Base-by-base conservation (phyloP, 2,329 filamentous ascomycete species). In the Pseudogymnoascus sp. region DNA sequence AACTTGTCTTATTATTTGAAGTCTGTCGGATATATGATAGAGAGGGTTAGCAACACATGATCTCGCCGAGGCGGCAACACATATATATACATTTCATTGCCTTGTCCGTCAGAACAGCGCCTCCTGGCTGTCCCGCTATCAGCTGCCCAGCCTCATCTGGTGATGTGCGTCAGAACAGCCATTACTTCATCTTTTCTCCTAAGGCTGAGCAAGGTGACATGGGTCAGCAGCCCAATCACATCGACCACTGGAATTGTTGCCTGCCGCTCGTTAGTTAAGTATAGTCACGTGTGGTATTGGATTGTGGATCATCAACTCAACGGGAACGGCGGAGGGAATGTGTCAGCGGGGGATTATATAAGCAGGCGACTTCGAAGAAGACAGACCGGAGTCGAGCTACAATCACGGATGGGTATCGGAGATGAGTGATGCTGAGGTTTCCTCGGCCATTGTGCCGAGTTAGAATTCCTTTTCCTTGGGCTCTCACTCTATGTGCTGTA, bases 161-260 rank as follows among this genome's bases (percentile, higher is more conserved):
- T 57, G 50, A 57, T 57, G 9, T 53, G 47, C 47, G 47, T 53
- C 23, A 53, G 23, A 53, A 53, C 47, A n/a, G n/a, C 28, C n/a
- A 57, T 57, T 57, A 57, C 50, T 33, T 33, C 26, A 19, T 13
- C n/a, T 23, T 50, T 4, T 33, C 10, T 57, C 50, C 50, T 15
- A 57, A 57, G 50, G 50, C 50, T 57, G 50, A 33, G 28, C 28
- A 57, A 19, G 50, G 40, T 17, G 50, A 11, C 28, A 57, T 57
- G 50, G 50, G 50, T 57, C 50, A 57, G 50, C 28, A 57, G 50
- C 6, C 50, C 50, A 57, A 57, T 57, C 50, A 53, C 17, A 57
- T 13, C 8, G n/a, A 33, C n/a, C 50, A 28, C 50, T 35, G 50
- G 6, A 21, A 57, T 57, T 7, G 50, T 57, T 57, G 50, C 50